Base-by-base conservation (phyloP, 139 green algal species). In the Chlamydomonas sp. region DNA sequence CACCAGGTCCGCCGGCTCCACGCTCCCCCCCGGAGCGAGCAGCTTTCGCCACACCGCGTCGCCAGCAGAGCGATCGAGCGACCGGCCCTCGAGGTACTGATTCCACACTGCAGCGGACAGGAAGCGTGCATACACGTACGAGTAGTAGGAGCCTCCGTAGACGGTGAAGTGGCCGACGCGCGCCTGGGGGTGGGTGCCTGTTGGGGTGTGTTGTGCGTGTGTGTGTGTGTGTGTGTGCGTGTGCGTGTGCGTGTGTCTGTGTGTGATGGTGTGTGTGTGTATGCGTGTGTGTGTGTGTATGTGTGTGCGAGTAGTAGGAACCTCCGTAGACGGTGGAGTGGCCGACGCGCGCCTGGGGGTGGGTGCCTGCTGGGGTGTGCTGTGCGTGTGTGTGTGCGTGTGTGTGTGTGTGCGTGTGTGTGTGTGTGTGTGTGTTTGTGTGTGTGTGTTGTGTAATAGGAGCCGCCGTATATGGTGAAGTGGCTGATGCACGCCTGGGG, bases 101-200 rank as follows among this genome's bases (percentile, higher is more conserved):
- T 78, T 5, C 89, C 89, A 96, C 0, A 93, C 50, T 3, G 73
- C 48, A 0, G 84, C 73, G 0, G 87, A 73, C 49, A 96, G 75
- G 69, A 73, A 85, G 16, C 86, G 69, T 5, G 89, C 88, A 58
- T 90, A 94, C 2, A 91, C 62, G 71, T 96, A 96, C 26, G 67
- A 74, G 78, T 95, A 95, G 75, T 96, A 96, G 38, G 75, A 74
- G 28, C 76, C 87, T 1, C 84, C 90, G 58, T 96, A 96, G 33
- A 87, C 88, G 2, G 90, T 83, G 28, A 92, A 43, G 78, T 96
- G 90, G 6, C 69, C 71, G 47, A 96, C 88, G 1, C 90, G 73
- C 30, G 78, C 72, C 74, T 89, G 64, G 38, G 76, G 83, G 43
- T 54, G 43, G 43, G 43, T 26, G 43, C 20, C 16, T 54, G 43